These are phyloP conservation scores for Neurospora pannonica DNA, from an alignment of 495 filamentous ascomycete genomes.

Conservation along the genomic window DNA sequence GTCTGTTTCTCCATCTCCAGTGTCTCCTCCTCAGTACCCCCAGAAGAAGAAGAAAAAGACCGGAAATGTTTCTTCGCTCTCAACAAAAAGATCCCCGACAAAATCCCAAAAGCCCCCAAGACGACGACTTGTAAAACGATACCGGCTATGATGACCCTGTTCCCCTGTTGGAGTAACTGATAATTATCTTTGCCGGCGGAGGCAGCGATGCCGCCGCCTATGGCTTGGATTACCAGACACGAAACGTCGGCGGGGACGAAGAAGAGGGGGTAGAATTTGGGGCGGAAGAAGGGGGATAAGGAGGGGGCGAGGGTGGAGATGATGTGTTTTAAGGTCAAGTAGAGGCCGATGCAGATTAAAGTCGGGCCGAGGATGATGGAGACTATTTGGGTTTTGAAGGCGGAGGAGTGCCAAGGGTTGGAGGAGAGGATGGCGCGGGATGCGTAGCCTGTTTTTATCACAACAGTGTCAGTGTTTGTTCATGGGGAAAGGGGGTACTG, in stretches of 20 bases:
- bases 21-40: slow-evolving; percentile 9
- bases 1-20: slow-evolving; percentile 18
- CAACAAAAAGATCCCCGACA: slow-evolving; percentile 40
- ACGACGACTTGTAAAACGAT: slow-evolving; percentile 61
- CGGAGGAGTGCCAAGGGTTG: slow-evolving; percentile 49
- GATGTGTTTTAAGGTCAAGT: slow-evolving; percentile 57
- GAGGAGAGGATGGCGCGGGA: slow-evolving; percentile 47
- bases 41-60: not conserved
- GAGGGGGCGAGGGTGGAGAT: slow-evolving; percentile 41
- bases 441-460: slow-evolving; percentile 48
- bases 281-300: slow-evolving; percentile 45
- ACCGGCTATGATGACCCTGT: slow-evolving; percentile 62
- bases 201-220: slow-evolving; percentile 55
- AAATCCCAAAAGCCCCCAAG: slow-evolving; percentile 43
- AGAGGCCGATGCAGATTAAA: slow-evolving; percentile 55
- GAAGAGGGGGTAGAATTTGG: slow-evolving; percentile 48
- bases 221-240: slow-evolving; percentile 54
- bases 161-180: slow-evolving; percentile 34
- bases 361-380: slow-evolving; percentile 58
- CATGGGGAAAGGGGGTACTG: too few relatives aligned
- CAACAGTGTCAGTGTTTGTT: too few relatives aligned
- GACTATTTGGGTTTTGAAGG: slow-evolving; percentile 60
- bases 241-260: slow-evolving; percentile 62
- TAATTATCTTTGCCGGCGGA: slow-evolving; percentile 30
- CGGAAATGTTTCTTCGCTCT: slow-evolving; percentile 28